These are phyloP conservation scores for Linnemannia exigua DNA, from an alignment of 192 early-diverging fungal species.

Conservation along the genomic window DNA sequence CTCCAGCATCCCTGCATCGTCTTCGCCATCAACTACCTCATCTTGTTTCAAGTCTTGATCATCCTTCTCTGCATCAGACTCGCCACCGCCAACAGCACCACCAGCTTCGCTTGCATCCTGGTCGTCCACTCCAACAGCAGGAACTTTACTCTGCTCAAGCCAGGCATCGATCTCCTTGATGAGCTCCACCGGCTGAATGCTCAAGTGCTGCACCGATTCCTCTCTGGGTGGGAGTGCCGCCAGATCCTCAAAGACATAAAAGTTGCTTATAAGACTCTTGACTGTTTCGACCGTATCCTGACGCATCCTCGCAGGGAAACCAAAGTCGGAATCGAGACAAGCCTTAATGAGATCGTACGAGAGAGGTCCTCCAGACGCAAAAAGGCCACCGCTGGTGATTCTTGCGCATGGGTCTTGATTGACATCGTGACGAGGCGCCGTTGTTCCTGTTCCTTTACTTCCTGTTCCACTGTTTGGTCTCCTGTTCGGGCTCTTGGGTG, in stretches of 20 bases:
- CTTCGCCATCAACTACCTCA: background rate
- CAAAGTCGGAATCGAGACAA: constrained; percentile 26
- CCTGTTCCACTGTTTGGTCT: background rate
- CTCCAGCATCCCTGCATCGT: background rate
- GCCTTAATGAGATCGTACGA: constrained; percentile 28
- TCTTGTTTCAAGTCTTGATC: background rate
- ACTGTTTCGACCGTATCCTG: constrained; percentile 26
- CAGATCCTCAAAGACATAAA: constrained; percentile 46
- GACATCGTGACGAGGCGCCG: constrained; percentile 20
- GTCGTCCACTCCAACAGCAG: background rate
- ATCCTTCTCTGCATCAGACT: background rate
- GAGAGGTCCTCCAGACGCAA: background rate
- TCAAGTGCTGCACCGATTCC: background rate
- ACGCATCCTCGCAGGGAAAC: constrained; percentile 14
- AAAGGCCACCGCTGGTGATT: too few relatives aligned
- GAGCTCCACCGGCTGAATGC: constrained; percentile 22
- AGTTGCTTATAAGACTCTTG: constrained; percentile 24
- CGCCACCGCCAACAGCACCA: background rate
- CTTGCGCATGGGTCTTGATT: constrained; percentile 12
- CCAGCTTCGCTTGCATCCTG: background rate
- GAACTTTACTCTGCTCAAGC: background rate
- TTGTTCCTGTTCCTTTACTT: background rate
- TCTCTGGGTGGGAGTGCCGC: constrained; percentile 5
- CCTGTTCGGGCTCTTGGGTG: background rate
- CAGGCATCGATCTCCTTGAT: constrained; percentile 12